Percentiles rank a stretch among this genome's conserved stretches.
phyloP scores from a whole-genome alignment of 495 filamentous ascomycete genomes.

The Polyplosphaeria fusca region DNA sequence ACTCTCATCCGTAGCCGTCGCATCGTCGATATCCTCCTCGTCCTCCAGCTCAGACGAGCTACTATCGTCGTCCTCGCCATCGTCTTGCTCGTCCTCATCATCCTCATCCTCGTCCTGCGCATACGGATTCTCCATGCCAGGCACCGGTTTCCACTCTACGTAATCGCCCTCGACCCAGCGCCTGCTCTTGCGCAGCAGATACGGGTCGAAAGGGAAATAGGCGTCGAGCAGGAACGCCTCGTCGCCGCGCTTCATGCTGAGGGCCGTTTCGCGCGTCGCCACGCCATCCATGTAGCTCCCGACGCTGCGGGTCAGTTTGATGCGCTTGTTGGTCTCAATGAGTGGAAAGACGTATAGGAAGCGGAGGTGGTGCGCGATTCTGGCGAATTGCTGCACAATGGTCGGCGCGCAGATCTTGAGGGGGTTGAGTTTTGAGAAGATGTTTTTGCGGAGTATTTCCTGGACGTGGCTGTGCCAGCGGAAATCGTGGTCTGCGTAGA shows the following conservation, averaged over 20 bases:
- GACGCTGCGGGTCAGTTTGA: conserved; percentile 58
- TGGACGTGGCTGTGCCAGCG: conserved; percentile 71
- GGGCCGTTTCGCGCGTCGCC: conserved; percentile 62
- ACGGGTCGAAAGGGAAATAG: conserved; percentile 97
- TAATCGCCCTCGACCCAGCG: conserved; percentile 85
- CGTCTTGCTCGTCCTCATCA: conserved; percentile 40
- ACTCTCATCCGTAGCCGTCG: background rate
- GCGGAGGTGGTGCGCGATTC: conserved; percentile 74
- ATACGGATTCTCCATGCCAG: conserved; percentile 58
- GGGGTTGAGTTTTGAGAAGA: conserved; percentile 86
- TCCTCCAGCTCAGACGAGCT: conserved; percentile 3
- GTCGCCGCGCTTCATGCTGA: conserved; percentile 56
- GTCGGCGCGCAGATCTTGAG: conserved; percentile 91
- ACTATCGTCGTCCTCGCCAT: conserved; percentile 6
- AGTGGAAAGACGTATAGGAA: conserved; percentile 84
- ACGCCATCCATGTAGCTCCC: conserved; percentile 44
- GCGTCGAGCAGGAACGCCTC: conserved; percentile 77
- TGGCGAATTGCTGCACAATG: conserved; percentile 88
- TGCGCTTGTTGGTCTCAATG: conserved; percentile 86
- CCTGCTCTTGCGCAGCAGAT: conserved; percentile 77
- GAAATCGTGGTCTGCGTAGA: conserved; percentile 61
- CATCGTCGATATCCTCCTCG: background rate
- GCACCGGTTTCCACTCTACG: conserved; percentile 74
- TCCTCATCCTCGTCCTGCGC: conserved; percentile 51
- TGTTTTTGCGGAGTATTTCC: conserved; percentile 65